Percentiles rank a stretch among this genome's conserved stretches.
These are phyloP conservation scores for Penicillium sclerotiorum DNA, from an alignment of 2,329 filamentous ascomycete species.

Conservation along the genomic window DNA sequence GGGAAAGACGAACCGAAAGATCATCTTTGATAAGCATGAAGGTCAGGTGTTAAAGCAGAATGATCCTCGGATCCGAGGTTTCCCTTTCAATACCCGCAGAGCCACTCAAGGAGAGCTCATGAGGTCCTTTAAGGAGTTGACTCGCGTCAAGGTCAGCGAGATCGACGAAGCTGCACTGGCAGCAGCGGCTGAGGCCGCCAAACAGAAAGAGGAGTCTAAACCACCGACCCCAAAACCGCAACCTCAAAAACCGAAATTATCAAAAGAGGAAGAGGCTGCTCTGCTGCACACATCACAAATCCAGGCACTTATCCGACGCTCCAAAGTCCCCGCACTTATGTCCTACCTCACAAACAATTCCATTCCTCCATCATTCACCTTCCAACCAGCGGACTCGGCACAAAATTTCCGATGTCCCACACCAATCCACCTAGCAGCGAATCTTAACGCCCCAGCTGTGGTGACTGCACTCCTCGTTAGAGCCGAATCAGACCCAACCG, in stretches of 20 bases:
- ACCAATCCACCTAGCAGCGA: conserved; percentile 81
- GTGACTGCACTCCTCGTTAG: conserved; percentile 76
- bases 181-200: conserved; percentile 56
- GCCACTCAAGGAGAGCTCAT: conserved; percentile 94
- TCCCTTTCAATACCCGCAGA: conserved; percentile 89
- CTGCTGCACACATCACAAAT: conserved; percentile 85
- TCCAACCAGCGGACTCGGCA: conserved; percentile 67
- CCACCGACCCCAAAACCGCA: conserved; percentile 34
- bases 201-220: conserved; percentile 44
- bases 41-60: conserved; percentile 78
- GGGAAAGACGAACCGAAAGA: conserved; percentile 80
- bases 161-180: conserved; percentile 69
- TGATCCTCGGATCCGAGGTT: conserved; percentile 78
- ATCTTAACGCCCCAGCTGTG: conserved; percentile 76
- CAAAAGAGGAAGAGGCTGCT: conserved; percentile 81
- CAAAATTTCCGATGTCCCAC: conserved; percentile 80
- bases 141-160: conserved; percentile 80
- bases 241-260: conserved; percentile 60
- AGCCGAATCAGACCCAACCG: conserved; percentile 71
- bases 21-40: conserved; percentile 88
- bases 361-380: conserved; percentile 71
- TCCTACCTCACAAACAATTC: conserved; percentile 79
- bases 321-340: conserved; percentile 83
- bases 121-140: conserved; percentile 91
- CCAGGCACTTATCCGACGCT: conserved; percentile 82